Base-by-base conservation (phyloP, 2,329 filamentous ascomycete genomes). In the Apiospora saccharicola region DNA sequence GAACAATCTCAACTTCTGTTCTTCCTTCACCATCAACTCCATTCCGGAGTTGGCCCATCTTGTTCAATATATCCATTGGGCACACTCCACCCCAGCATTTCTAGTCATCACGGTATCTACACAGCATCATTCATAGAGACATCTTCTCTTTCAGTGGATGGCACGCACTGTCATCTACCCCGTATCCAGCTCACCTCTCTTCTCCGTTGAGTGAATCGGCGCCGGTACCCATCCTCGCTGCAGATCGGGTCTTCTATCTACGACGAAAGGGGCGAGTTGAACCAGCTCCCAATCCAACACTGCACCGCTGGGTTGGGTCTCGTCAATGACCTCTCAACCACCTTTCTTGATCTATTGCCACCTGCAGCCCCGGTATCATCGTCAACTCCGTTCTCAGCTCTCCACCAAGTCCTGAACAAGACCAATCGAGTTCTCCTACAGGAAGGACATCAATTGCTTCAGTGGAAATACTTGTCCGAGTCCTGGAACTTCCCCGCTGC, bases 11-110 rank as follows among this genome's bases (percentile, higher is more conserved):
- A 41, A n/a, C 57, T 34, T 64, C 57, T 41, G 22, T 24, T 64
- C 57, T 41, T 37, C 57, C 57, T 64, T 34, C 57, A 64, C 4
- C 34, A 64, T 64, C 57, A 64, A 41, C 57, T 64, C 57, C 57
- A n/a, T 64, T 34, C 19, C 34, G 57, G 57, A 64, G 57, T 64
- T 64, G 57, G 34, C 34, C 57, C 57, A n/a, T 64, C n/a, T 64
- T 10, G 57, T 64, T 30, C 26, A 30, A 30, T 64, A 64, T 41
- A 64, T 14, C 19, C 22, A 41, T 19, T 41, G 57, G 57, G 30
- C 30, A 41, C 22, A 14, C 16, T 64, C 19, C 22, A 8, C 34
- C 34, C 1, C 34, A 41, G 26, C 53, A 34, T 51, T 26, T 51
- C 49, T 51, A 26, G 49, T 26, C n/a, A 51, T 24, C n/a, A 26